Evolutionary conservation across 306 rosid species (phyloP).

Genomic region (Fagus crenata): DNA sequence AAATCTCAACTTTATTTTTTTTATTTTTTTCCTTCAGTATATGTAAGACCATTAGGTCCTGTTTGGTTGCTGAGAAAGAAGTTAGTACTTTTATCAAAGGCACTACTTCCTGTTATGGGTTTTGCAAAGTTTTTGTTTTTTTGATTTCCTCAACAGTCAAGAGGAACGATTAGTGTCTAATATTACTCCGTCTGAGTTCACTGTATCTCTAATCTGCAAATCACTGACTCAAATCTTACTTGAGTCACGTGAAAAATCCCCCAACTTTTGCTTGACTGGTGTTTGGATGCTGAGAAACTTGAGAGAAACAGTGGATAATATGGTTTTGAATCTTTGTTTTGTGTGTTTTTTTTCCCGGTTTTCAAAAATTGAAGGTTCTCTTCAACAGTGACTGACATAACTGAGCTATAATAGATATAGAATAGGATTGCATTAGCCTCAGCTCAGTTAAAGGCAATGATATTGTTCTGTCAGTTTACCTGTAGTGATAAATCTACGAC

Average conservation of each 20-base stretch:
- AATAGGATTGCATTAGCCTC: slow-evolving; percentile 12
- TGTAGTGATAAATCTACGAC: not conserved
- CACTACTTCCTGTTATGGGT: not conserved
- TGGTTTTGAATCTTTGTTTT: not conserved
- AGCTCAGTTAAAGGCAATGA: not conserved
- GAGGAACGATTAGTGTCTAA: not conserved
- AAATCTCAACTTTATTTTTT: not conserved
- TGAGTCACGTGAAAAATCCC: slow-evolving; percentile 13
- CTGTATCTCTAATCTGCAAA: not conserved
- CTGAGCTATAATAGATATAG: slow-evolving; percentile 12
- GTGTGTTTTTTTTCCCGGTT: slow-evolving; percentile 3
- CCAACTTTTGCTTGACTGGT: not conserved
- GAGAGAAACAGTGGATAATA: slow-evolving; percentile 1
- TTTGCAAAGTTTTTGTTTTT: not conserved
- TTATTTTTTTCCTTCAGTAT: not conserved
- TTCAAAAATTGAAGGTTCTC: slow-evolving; percentile 12
- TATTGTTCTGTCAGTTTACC: not conserved
- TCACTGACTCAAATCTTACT: slow-evolving; percentile 12
- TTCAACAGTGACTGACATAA: slow-evolving; percentile 22
- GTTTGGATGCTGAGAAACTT: slow-evolving; percentile 31
- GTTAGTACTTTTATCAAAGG: not conserved
- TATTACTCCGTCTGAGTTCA: not conserved
- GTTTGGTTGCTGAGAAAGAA: slow-evolving; percentile 29
- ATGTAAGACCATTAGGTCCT: not conserved
- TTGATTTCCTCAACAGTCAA: not conserved